Evolutionary conservation across 2,329 filamentous ascomycete genomes (phyloP).

Genomic region (Venturia pyrina): DNA sequence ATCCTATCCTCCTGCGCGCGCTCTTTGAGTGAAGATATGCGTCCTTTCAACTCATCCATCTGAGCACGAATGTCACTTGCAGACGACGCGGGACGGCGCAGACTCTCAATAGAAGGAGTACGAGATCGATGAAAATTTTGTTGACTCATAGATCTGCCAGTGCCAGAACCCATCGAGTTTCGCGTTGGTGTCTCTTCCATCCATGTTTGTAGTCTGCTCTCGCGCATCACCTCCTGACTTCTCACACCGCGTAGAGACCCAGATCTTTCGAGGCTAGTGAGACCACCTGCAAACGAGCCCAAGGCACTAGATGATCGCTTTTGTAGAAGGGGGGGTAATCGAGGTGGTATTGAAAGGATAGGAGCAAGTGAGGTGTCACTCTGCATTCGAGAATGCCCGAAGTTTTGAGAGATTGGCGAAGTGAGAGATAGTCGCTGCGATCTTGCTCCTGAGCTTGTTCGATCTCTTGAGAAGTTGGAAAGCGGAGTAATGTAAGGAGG

Average conservation of each 20-base stretch:
- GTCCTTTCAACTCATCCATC: constrained; percentile 75
- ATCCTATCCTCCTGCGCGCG: constrained; percentile 71
- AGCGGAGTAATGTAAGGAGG: not conserved
- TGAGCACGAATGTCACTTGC: constrained; percentile 68
- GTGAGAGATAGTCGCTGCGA: not conserved
- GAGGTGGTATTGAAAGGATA: constrained; percentile 13
- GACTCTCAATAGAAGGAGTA: constrained; percentile 14
- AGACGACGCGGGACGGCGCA: constrained; percentile 60
- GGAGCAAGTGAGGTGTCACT: constrained; percentile 28
- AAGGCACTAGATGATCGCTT: constrained; percentile 31
- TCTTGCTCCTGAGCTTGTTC: not conserved
- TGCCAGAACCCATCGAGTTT: constrained; percentile 20
- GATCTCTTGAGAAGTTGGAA: not conserved
- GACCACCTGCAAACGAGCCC: constrained; percentile 22
- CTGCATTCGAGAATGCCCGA: constrained; percentile 27
- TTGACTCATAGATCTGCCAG: not conserved
- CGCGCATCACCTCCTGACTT: constrained; percentile 30
- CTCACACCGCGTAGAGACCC: constrained; percentile 8
- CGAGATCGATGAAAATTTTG: constrained; percentile 25
- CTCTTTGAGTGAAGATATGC: constrained; percentile 70
- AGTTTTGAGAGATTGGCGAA: not conserved
- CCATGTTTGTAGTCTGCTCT: constrained; percentile 14
- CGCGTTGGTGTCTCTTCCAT: constrained; percentile 6
- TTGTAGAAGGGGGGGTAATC: constrained; percentile 15
- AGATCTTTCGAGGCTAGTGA: constrained; percentile 9